A percentile compares a stretch with the other conserved stretches of the same genome.
These are phyloP conservation scores for Orbilia quercus DNA, from an alignment of 2,329 filamentous ascomycete species.

Conservation along the genomic window DNA sequence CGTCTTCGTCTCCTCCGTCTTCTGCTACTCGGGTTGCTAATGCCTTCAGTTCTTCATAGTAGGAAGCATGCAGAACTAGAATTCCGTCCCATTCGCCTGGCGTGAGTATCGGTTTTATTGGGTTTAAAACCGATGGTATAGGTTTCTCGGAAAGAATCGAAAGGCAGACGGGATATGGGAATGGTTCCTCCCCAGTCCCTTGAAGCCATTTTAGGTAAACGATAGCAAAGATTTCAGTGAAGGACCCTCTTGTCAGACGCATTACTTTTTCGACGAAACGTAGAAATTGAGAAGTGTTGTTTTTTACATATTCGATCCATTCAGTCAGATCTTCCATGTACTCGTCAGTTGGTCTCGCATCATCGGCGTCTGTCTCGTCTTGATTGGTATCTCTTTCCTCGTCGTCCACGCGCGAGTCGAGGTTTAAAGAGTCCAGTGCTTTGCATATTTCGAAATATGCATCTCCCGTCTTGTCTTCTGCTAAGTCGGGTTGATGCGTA, in stretches of 20 bases:
- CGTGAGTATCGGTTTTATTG: conserved; percentile 9
- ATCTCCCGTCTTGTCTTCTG: not conserved
- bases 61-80: not conserved
- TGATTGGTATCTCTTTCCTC: no score
- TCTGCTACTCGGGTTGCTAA: not conserved
- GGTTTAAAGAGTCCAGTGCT: not conserved
- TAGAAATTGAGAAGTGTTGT: not conserved
- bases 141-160: conserved; percentile 1
- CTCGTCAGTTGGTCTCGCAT: no score
- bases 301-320: conserved; percentile 18
- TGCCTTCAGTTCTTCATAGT: conserved; percentile 15
- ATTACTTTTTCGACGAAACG: not conserved
- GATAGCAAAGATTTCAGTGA: not conserved
- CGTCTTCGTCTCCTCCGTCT: not conserved
- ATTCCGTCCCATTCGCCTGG: conserved; percentile 19
- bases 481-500: not conserved
- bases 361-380: no score
- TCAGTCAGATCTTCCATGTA: conserved; percentile 4
- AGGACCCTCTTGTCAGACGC: not conserved
- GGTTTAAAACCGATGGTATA: not conserved
- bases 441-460: not conserved
- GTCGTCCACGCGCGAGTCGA: not conserved
- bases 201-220: not conserved
- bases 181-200: not conserved
- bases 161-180: conserved; percentile 8